These are phyloP conservation scores for Penicillium sclerotiorum DNA, from an alignment of 2,329 filamentous ascomycete species.

Conservation along the genomic window DNA sequence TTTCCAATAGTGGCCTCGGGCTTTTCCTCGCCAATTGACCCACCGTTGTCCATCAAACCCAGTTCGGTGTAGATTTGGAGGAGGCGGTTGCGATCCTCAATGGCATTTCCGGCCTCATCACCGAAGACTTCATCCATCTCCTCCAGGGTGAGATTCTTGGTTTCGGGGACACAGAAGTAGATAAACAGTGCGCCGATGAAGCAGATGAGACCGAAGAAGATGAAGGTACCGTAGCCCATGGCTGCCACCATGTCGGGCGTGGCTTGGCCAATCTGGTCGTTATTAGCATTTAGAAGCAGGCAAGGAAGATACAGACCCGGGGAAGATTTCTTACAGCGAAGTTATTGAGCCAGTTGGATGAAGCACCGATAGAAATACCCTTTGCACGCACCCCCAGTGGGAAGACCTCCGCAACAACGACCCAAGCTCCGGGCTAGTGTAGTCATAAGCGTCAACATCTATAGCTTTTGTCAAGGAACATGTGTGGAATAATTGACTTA, in stretches of 20 bases:
- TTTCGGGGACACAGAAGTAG: conserved; percentile 56
- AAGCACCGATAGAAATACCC: conserved; percentile 51
- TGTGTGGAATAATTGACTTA: conserved; percentile 7
- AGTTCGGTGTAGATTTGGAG: too few species aligned
- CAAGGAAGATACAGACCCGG: too few species aligned
- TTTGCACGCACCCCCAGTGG: conserved; percentile 70
- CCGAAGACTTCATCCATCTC: conserved; percentile 13
- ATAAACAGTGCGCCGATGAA: conserved; percentile 62
- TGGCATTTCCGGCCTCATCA: too few species aligned
- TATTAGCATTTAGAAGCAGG: not conserved
- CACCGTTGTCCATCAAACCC: too few species aligned
- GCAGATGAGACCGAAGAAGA: conserved; percentile 69
- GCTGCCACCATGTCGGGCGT: too few species aligned
- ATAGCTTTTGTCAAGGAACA: not conserved
- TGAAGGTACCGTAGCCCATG: conserved; percentile 75
- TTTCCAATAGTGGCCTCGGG: too few species aligned
- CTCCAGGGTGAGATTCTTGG: conserved; percentile 49
- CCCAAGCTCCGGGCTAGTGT: conserved; percentile 65
- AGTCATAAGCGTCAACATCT: not conserved
- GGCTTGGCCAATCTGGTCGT: conserved; percentile 13
- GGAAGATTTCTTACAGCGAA: too few species aligned
- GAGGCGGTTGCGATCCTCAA: too few species aligned
- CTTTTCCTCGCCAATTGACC: too few species aligned
- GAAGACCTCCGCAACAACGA: conserved; percentile 74
- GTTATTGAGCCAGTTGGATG: conserved; percentile 52